Conservation (phyloP, 2,329 filamentous ascomycete species). For the Talaromyces rugulosus region DNA sequence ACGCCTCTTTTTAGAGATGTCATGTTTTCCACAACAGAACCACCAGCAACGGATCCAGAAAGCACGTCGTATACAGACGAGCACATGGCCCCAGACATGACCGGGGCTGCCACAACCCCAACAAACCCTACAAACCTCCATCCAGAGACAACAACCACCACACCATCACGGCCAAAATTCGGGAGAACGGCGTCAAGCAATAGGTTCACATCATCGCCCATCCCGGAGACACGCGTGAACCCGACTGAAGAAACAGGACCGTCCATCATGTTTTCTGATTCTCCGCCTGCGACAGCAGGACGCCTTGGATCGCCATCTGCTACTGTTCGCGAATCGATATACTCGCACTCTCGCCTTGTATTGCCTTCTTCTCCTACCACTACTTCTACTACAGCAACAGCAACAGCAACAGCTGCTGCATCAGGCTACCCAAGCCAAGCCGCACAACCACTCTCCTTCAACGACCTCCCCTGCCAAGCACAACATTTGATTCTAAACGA, state of each 20-base stretch:
- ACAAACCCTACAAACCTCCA: background rate
- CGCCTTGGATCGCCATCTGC: slow-evolving; percentile 7
- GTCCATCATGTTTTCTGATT: slow-evolving; percentile 70
- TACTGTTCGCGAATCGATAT: slow-evolving; percentile 33
- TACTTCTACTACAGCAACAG: slow-evolving; percentile 11
- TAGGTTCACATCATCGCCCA: slow-evolving; percentile 66
- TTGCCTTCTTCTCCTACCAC: slow-evolving; percentile 17
- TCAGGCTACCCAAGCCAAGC: slow-evolving; percentile 55
- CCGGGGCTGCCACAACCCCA: background rate
- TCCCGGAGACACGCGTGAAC: slow-evolving; percentile 65
- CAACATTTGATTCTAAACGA: slow-evolving; percentile 87
- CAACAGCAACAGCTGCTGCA: slow-evolving; percentile 19
- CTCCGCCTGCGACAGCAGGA: slow-evolving; percentile 25
- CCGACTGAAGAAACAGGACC: slow-evolving; percentile 62
- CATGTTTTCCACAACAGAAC: background rate
- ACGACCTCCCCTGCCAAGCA: slow-evolving; percentile 76
- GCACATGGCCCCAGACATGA: background rate
- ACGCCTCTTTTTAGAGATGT: slow-evolving; percentile 1
- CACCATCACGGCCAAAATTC: slow-evolving; percentile 20
- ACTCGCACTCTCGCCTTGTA: slow-evolving; percentile 26
- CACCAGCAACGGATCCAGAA: background rate
- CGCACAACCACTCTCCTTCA: slow-evolving; percentile 71
- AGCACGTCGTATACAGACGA: background rate
- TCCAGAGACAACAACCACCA: slow-evolving; percentile 5
- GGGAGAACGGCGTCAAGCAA: slow-evolving; percentile 31